Percentiles rank a stretch among this genome's conserved stretches.
Conservation (phyloP, 768 basidiomycete species). For the Leucosporidium yakuticum region DNA sequence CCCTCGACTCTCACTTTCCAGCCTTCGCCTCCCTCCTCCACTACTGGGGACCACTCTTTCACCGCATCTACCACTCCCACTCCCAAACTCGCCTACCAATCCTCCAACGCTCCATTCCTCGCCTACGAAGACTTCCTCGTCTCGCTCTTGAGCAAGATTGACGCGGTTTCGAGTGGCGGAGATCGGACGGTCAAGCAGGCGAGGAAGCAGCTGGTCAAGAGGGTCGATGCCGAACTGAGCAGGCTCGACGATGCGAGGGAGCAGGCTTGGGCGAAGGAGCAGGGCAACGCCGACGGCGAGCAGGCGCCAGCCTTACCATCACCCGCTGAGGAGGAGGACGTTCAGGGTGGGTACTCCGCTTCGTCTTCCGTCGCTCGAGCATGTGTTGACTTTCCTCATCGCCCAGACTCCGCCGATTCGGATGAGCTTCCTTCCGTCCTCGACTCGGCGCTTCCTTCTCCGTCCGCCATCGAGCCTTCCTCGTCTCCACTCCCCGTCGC, state of each 20-base stretch:
- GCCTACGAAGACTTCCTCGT: slow-evolving; percentile 27
- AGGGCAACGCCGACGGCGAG: too few species aligned
- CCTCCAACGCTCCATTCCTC: slow-evolving; percentile 38
- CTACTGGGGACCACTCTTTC: slow-evolving; percentile 29
- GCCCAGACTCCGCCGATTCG: too few species aligned
- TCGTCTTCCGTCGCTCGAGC: too few species aligned
- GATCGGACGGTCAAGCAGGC: slow-evolving; percentile 16
- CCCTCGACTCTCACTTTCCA: slow-evolving; percentile 42
- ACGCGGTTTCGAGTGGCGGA: slow-evolving; percentile 15
- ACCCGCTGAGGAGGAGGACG: too few species aligned
- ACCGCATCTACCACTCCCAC: neutral
- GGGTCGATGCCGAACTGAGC: slow-evolving; percentile 19
- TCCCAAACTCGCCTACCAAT: slow-evolving; percentile 54
- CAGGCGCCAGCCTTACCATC: too few species aligned
- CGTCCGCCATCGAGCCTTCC: too few species aligned
- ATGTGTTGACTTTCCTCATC: too few species aligned
- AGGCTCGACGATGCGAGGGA: slow-evolving; percentile 21
- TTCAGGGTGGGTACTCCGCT: too few species aligned
- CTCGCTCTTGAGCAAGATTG: slow-evolving; percentile 20
- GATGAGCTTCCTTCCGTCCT: too few species aligned
- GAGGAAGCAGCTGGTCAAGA: slow-evolving; percentile 27
- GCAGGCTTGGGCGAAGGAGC: neutral
- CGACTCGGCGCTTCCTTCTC: too few species aligned
- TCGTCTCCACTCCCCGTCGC: too few species aligned
- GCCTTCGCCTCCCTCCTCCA: slow-evolving; percentile 1